Conservation (phyloP, 139 green algal genomes). For the Chlorella sorokiniana region DNA sequence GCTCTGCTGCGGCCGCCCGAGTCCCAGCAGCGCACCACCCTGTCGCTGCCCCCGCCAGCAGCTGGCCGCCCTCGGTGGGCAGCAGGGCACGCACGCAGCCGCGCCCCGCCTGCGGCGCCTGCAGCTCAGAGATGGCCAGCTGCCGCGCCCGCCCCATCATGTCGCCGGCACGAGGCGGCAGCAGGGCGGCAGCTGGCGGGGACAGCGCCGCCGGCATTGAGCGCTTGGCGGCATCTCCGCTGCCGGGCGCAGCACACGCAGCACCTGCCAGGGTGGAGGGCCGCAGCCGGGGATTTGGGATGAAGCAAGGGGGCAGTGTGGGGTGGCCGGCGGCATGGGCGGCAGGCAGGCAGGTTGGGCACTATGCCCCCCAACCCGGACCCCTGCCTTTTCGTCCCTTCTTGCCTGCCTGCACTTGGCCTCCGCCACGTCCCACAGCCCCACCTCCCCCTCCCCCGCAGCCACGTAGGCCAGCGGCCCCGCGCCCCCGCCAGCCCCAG, state of each 20-base stretch:
- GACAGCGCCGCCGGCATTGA: constrained; percentile 47
- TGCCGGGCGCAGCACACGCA: constrained; percentile 19
- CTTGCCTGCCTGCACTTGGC: constrained; percentile 51
- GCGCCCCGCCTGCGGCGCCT: constrained; percentile 42
- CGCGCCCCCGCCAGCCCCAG: constrained; percentile 47
- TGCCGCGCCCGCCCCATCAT: constrained; percentile 28
- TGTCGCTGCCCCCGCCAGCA: constrained; percentile 77
- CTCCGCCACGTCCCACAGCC: constrained; percentile 76
- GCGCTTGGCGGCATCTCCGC: constrained; percentile 29
- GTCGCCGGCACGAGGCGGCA: constrained; percentile 22
- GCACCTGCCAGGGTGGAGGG: constrained; percentile 22
- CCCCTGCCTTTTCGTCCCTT: neutral
- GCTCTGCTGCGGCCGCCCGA: constrained; percentile 51
- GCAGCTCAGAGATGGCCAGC: constrained; percentile 53
- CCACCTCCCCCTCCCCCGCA: constrained; percentile 74
- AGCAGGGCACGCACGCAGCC: constrained; percentile 58
- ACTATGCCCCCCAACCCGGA: neutral
- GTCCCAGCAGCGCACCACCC: constrained; percentile 69
- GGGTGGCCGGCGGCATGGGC: neutral
- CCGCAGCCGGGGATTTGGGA: neutral
- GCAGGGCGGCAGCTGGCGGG: neutral
- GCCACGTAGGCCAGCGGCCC: constrained; percentile 79
- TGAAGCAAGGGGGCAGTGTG: neutral
- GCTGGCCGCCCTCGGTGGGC: constrained; percentile 50
- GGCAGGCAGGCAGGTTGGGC: neutral